Base-by-base conservation (phyloP, 257 asterid species). In the Rehmannia glutinosa region DNA sequence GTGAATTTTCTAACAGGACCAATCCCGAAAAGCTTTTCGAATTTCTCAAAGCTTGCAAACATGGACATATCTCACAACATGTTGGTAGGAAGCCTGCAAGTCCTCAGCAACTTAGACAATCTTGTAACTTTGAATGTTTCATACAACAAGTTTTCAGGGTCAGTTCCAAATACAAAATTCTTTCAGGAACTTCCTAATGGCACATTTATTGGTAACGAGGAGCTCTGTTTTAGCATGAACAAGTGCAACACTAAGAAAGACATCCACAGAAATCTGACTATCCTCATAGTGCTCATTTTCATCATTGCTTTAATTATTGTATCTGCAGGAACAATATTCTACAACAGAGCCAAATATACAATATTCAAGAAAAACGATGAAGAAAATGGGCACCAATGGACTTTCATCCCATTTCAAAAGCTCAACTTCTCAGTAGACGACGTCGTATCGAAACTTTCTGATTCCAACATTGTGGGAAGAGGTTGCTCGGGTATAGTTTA, bases 51-150 rank as follows among this genome's bases (percentile, higher is more conserved):
- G 76, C 88, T 87, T 12, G 85, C 88, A 36, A 87, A 66, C 80
- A 83, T 85, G 89, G 92, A 87, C 69, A 70, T 87, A 57, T 87
- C 95, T 55, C 84, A 81, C 73, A 87, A 87, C 78, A 76, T 78
- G 85, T 64, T 87, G 78, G 75, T 66, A 68, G 95, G 95, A 74
- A 79, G 77, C 78, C 79, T 87, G 62, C 72, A 64, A 59, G 79
- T 67, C 25, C 72, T 87, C 33, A 66, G 90, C 33, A 70, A 67
- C 77, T 83, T 88, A 38, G 81, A 88, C 54, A 88, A 85, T 66
- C 96, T 88, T 20, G 88, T 85, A 52, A 81, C 84, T 25, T 45
- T 85, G 70, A 88, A 88, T 80, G 84, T 88, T 66, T 85, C 96
- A 4, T 80, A 83, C 74, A 88, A 88, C 47, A 83, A 80, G 5